Base-by-base conservation (phyloP, 345 rosid species). In the Streptanthus diversifolius region DNA sequence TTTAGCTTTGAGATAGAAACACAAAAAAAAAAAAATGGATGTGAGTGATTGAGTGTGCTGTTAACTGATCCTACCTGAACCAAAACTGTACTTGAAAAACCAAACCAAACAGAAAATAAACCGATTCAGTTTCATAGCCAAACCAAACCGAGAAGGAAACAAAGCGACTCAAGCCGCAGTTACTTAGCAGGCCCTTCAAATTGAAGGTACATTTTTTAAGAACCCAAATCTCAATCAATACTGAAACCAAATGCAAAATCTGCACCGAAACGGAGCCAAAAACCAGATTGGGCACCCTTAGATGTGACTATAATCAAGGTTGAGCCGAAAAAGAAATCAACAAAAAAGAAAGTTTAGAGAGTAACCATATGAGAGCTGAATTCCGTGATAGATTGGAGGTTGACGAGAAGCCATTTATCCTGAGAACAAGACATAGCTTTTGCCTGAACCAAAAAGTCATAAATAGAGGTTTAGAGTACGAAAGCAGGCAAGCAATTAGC, bases 321-420 rank as follows among this genome's bases (percentile, higher is more conserved):
- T 22, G 44, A 18, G 47, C n/a, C 8, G 1, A 44, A 36, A 65
- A 30, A 41, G 27, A 63, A 30, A 40, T 41, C 53, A 17, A 30
- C 53, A 29, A 8, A 17, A 47, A 53, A 4, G 29, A 19, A 66
- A 56, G 3, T 25, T 35, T 22, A 54, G 76, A 77, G 62, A 57
- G 15, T 58, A 64, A 77, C 80, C 80, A 88, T 92, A 80, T 95
- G 98, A 48, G 99, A 95, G 84, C 91, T 93, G 74, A 93, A 91
- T 71, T 93, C 98, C 61, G 83, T 89, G 18, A 84, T 86, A 12
- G 97, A 92, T 76, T 95, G 99, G 83, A 95, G 80, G 82, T 95
- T 95, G 70, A 92, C 88, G 17, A 95, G 82, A 27, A 95, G 98
- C 98, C 99, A 95, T 81, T 95, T 92, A 79, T 85, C 91, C 78